Percentiles rank a stretch among this genome's conserved stretches.
These are phyloP conservation scores for Fraxinus platypoda DNA, from an alignment of 305 asterid species.

Conservation along the genomic window DNA sequence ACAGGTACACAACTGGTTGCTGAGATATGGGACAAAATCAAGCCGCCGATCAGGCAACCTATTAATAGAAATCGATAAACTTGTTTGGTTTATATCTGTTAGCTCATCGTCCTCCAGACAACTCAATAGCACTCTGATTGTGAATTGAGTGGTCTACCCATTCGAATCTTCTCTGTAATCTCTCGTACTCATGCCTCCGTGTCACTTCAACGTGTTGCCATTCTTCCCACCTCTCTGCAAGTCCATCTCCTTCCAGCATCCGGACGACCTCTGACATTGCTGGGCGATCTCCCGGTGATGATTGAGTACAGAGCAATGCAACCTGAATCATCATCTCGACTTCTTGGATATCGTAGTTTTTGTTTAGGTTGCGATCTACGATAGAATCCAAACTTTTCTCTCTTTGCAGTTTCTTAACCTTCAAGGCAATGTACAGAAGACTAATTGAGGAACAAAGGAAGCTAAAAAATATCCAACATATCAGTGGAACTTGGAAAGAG, in stretches of 20 bases:
- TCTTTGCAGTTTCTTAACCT: conserved; percentile 81
- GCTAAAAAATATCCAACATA: not conserved
- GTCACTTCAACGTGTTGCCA: conserved; percentile 85
- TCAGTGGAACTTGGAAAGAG: not conserved
- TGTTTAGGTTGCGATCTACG: conserved; percentile 62
- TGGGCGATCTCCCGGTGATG: conserved; percentile 85
- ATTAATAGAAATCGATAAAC: not conserved
- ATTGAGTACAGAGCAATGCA: conserved; percentile 77
- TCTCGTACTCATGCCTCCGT: conserved; percentile 67
- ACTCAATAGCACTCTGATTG: conserved; percentile 72
- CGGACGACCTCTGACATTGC: conserved; percentile 91
- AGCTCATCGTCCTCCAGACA: conserved; percentile 76
- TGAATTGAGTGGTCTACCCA: conserved; percentile 75
- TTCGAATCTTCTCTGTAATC: conserved; percentile 71
- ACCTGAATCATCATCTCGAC: conserved; percentile 96
- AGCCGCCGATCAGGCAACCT: not conserved
- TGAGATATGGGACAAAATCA: not conserved
- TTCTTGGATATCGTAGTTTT: conserved; percentile 54
- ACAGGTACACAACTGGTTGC: not conserved
- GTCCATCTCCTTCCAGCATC: conserved; percentile 93
- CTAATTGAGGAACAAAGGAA: not conserved
- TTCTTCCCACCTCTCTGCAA: conserved; percentile 91
- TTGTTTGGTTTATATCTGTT: not conserved
- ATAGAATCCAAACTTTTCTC: conserved; percentile 70
- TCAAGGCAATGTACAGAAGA: conserved; percentile 1